These are phyloP conservation scores for Phytophthora tubulina DNA, from an alignment of 352 stramenopile genomes.

Conservation along the genomic window DNA sequence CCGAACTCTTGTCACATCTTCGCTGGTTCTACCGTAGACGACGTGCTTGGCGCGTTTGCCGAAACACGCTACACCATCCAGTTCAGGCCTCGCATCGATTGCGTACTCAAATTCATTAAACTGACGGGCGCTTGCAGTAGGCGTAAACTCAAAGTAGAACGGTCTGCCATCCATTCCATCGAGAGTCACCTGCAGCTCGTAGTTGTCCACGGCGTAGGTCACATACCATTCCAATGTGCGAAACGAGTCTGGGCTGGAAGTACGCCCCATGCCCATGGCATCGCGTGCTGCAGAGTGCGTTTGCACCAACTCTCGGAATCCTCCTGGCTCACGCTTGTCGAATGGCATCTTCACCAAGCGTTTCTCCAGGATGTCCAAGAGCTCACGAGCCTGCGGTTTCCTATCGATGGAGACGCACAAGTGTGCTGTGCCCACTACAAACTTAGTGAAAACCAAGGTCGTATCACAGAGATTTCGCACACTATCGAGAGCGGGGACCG, in stretches of 20 bases:
- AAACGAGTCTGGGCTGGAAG: not conserved
- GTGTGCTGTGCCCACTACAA: constrained; percentile 28
- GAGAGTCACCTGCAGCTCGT: constrained; percentile 19
- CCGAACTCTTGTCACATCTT: constrained; percentile 14
- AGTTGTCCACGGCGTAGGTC: constrained; percentile 5
- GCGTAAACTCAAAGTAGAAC: constrained; percentile 10
- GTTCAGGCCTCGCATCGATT: not conserved
- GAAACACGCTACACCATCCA: constrained; percentile 15
- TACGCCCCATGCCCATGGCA: constrained; percentile 23
- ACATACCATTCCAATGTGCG: constrained; percentile 14
- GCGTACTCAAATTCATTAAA: constrained; percentile 4
- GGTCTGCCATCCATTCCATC: constrained; percentile 16
- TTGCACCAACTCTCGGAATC: constrained; percentile 22
- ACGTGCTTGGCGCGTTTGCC: constrained; percentile 5
- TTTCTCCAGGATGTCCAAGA: constrained; percentile 38
- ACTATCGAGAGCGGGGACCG: constrained; percentile 2
- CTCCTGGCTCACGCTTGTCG: constrained; percentile 11
- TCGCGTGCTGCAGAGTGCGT: constrained; percentile 20
- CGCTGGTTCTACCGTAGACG: constrained; percentile 15
- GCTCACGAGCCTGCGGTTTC: constrained; percentile 28
- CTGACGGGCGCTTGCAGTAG: constrained; percentile 10
- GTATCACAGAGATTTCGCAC: constrained; percentile 26
- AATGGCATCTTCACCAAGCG: constrained; percentile 26
- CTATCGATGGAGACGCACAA: constrained; percentile 26
- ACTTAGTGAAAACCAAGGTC: constrained; percentile 14